Evolutionary conservation across 495 filamentous ascomycete species (phyloP).

Genomic region (Chaetomium fimeti): DNA sequence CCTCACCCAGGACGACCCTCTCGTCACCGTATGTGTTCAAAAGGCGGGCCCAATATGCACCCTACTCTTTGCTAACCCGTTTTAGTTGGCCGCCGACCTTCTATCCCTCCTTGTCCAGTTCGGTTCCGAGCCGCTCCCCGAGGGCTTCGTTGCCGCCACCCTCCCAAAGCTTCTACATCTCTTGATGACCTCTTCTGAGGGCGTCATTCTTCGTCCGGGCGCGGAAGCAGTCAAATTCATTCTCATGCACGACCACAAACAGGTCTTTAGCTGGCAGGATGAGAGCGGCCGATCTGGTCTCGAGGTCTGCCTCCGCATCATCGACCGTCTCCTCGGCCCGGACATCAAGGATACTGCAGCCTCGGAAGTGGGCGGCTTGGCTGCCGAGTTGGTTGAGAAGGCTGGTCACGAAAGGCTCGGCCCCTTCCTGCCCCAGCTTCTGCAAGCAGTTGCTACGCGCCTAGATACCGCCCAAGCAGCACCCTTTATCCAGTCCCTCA

Average conservation of each 20-base stretch:
- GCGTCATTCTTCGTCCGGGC: slow-evolving; percentile 82
- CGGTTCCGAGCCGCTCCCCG: slow-evolving; percentile 77
- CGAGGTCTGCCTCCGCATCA: slow-evolving; percentile 84
- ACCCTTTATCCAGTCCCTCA: slow-evolving; percentile 83
- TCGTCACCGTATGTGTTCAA: slow-evolving; percentile 62
- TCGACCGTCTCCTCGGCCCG: slow-evolving; percentile 85
- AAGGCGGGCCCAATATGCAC: neutral
- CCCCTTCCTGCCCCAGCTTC: slow-evolving; percentile 83
- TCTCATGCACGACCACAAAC: slow-evolving; percentile 79
- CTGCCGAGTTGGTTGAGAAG: slow-evolving; percentile 91
- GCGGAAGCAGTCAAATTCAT: slow-evolving; percentile 84
- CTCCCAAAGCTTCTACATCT: slow-evolving; percentile 85
- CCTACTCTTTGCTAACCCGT: slow-evolving; percentile 24
- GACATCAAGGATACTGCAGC: slow-evolving; percentile 83
- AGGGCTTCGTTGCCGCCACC: slow-evolving; percentile 77
- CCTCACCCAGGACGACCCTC: slow-evolving; percentile 75
- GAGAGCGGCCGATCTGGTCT: slow-evolving; percentile 76
- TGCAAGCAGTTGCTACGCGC: slow-evolving; percentile 84
- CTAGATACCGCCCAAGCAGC: slow-evolving; percentile 76
- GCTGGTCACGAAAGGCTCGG: slow-evolving; percentile 86
- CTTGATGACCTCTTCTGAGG: slow-evolving; percentile 74
- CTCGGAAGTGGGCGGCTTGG: slow-evolving; percentile 92
- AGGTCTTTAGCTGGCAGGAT: slow-evolving; percentile 78
- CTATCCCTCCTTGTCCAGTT: slow-evolving; percentile 77
- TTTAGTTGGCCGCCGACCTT: slow-evolving; percentile 75